Base-by-base conservation (phyloP, 192 early-diverging fungal genomes). In the Oehlia diaphana region DNA sequence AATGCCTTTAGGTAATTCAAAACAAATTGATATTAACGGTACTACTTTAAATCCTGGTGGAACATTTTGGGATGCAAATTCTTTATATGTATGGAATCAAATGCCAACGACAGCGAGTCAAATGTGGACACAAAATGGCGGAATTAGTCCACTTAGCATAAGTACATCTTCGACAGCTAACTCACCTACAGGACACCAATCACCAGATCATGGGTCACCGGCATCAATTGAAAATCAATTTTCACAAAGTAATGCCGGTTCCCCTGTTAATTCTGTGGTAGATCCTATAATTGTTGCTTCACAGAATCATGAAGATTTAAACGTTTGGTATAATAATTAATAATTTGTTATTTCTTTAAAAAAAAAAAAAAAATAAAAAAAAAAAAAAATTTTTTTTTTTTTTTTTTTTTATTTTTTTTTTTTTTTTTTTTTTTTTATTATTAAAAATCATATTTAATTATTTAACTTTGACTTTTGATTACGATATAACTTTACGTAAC, bases 31-130 rank as follows among this genome's bases (percentile, higher is more conserved):
- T n/a, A 53, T 74, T 47, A 47, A 47, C 4, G 44, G 44, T n/a
- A n/a, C n/a, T 47, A 12, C 44, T 47, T 47, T 47, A 53, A 39
- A 58, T 33, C 13, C 5, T 8, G 58, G 58, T 74, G 31, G 47
- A 26, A 58, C 72, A 58, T 74, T 58, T 4, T 74, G 72, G 72
- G 72, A 74, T 74, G 7, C 44, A 14, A 61, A 74, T 74, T 21
- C 68, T n/a, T 58, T 74, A 58, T 74, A 19, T 10, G 10, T 74
- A n/a, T 74, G 44, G 49, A 67, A 67, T 26, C 21, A 67, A 47
- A 47, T 47, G 2, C 12, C 44, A 47, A 23, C 64, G 3, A 23
- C 31, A 14, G 37, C 44, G 4, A 50, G 26, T 9, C 44, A 53
- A 31, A 74, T 74, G 26, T 74, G 72, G 72, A 19, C 72, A 19